Evolutionary conservation across 2,329 filamentous ascomycete species (phyloP).

Genomic region (Madurella fahalii): DNA sequence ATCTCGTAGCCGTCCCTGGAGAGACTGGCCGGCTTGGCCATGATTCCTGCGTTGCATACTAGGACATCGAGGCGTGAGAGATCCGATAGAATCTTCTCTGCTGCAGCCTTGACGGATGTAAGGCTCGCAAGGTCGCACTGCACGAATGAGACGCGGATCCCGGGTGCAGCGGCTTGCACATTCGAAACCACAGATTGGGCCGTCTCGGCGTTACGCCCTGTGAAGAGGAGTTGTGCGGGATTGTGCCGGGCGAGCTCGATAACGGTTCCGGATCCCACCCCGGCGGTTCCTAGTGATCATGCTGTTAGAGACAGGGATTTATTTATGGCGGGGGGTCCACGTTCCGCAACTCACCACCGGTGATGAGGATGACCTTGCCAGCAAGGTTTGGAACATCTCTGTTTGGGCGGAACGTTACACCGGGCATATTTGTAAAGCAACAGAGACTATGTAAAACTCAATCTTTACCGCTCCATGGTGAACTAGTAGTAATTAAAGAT

Average conservation of each 20-base stretch:
- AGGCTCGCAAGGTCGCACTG: constrained; percentile 26
- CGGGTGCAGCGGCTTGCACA: neutral
- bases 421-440: neutral
- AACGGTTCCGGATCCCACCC: constrained; percentile 43
- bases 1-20: constrained; percentile 44
- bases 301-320: no score
- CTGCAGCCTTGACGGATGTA: constrained; percentile 38
- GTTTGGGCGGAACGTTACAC: neutral
- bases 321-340: neutral
- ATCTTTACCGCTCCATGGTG: no score
- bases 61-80: constrained; percentile 38
- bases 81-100: constrained; percentile 32
- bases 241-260: constrained; percentile 39
- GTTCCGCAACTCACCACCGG: constrained; percentile 31
- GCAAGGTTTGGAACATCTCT: constrained; percentile 8
- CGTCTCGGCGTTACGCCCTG: constrained; percentile 22
- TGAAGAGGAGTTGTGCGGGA: constrained; percentile 24
- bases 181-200: constrained; percentile 17
- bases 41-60: constrained; percentile 43
- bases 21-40: constrained; percentile 33
- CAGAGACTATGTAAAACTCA: no score
- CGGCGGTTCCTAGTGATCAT: constrained; percentile 35
- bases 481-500: no score
- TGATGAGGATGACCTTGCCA: constrained; percentile 44
- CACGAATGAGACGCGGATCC: constrained; percentile 12